phyloP scores from a whole-genome alignment of 805 yeast genomes.

The Saccharomycopsis javanensis region DNA sequence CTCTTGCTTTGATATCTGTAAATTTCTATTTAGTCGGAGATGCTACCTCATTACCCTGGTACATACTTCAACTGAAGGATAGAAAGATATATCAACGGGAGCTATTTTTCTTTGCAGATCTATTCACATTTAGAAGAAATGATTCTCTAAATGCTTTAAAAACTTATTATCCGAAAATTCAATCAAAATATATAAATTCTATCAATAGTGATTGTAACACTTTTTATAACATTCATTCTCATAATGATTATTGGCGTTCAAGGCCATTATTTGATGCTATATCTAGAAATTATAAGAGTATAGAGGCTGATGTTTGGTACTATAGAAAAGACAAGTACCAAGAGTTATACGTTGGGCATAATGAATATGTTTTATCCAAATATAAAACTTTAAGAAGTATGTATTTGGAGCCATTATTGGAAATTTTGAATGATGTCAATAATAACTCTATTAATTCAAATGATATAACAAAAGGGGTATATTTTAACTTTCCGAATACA shows the following conservation, averaged over 20 bases:
- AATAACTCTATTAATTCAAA: background rate
- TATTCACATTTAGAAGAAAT: background rate
- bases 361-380: slow-evolving; percentile 33
- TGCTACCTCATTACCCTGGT: background rate
- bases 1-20: background rate
- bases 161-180: background rate
- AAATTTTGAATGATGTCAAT: slow-evolving; percentile 26
- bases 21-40: background rate
- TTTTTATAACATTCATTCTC: slow-evolving; percentile 41
- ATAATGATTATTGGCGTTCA: slow-evolving; percentile 59
- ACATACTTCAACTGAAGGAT: background rate
- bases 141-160: background rate
- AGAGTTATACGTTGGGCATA: slow-evolving; percentile 54
- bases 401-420: slow-evolving; percentile 46
- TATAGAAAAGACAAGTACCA: slow-evolving; percentile 1
- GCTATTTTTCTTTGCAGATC: background rate
- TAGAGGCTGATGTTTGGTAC: slow-evolving; percentile 61
- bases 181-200: background rate
- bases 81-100: background rate
- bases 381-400: slow-evolving; percentile 37
- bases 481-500: slow-evolving; percentile 35
- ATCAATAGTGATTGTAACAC: background rate
- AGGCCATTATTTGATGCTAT: slow-evolving; percentile 51
- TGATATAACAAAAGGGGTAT: slow-evolving; percentile 29
- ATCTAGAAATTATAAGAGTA: slow-evolving; percentile 39